A percentile compares a stretch with the other conserved stretches of the same genome.
Conservation (phyloP, 306 rosid genomes). For the Malus sieversii region DNA sequence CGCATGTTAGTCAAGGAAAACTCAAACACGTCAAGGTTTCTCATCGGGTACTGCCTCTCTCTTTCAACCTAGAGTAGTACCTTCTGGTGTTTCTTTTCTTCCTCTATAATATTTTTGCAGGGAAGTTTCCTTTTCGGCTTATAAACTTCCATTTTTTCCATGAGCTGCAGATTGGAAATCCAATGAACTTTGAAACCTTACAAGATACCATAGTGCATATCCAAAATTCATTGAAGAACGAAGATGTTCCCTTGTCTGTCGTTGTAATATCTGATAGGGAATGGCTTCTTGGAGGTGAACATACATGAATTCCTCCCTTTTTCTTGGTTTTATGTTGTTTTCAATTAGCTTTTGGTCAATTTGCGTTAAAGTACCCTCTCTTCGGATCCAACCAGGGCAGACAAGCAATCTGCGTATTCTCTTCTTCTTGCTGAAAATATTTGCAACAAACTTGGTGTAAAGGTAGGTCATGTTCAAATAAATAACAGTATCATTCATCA, state of each 20-base stretch:
- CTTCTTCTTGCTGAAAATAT: conserved; percentile 88
- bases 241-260: conserved; percentile 59
- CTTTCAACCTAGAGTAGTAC: conserved; percentile 10
- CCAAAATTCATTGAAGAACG: conserved; percentile 43
- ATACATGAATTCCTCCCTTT: not conserved
- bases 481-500: not conserved
- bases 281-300: conserved; percentile 81
- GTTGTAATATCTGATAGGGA: conserved; percentile 78
- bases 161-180: conserved; percentile 67
- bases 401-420: conserved; percentile 75
- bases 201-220: conserved; percentile 61
- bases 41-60: conserved; percentile 51
- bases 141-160: conserved; percentile 10
- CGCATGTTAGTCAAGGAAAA: conserved; percentile 15
- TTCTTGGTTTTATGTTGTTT: not conserved
- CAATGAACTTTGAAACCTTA: conserved; percentile 73
- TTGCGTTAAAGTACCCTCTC: conserved; percentile 23
- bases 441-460: conserved; percentile 67
- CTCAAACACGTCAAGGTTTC: conserved; percentile 67
- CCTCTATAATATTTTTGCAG: not conserved
- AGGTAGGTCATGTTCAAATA: conserved; percentile 35
- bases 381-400: conserved; percentile 77
- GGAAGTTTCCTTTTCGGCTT: conserved; percentile 5
- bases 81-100: conserved; percentile 7
- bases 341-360: conserved; percentile 15